phyloP scores from a whole-genome alignment of 2,329 filamentous ascomycete genomes.

The Fusarium coffeatum region DNA sequence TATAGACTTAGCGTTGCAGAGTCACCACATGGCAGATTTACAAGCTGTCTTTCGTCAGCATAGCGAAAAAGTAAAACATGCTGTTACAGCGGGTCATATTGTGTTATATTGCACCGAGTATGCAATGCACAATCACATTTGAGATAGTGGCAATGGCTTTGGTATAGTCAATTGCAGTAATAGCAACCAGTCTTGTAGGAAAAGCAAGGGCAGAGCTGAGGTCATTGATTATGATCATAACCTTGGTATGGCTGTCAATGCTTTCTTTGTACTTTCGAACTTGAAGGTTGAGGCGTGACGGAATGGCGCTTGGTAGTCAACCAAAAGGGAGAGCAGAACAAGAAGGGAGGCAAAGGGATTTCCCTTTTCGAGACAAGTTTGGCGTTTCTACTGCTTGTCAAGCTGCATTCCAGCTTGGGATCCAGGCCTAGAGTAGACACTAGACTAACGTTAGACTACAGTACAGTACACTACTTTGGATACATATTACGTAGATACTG shows the following conservation, averaged over 20 bases:
- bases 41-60: not conserved
- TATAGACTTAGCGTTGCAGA: not conserved
- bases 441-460: not conserved
- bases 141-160: not conserved
- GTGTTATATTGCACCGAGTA: not conserved
- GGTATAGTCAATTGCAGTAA: not conserved
- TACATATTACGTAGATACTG: constrained; percentile 5
- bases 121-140: not conserved
- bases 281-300: not conserved
- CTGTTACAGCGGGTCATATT: not conserved
- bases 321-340: constrained; percentile 11
- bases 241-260: not conserved
- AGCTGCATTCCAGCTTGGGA: constrained; percentile 4
- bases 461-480: not conserved
- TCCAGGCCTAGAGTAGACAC: constrained; percentile 15
- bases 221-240: not conserved
- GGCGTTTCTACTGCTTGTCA: constrained; percentile 9
- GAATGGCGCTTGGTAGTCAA: not conserved
- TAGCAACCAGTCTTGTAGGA: not conserved
- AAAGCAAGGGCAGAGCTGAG: not conserved
- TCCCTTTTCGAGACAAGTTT: constrained; percentile 4
- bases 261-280: not conserved
- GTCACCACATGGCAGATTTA: constrained; percentile 2
- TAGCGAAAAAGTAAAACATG: constrained; percentile 2
- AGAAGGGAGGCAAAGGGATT: not conserved